A percentile compares a stretch with the other conserved stretches of the same genome.
These are phyloP conservation scores for Arachnopeziza araneosa DNA, from an alignment of 2,329 filamentous ascomycete genomes.

Conservation along the genomic window DNA sequence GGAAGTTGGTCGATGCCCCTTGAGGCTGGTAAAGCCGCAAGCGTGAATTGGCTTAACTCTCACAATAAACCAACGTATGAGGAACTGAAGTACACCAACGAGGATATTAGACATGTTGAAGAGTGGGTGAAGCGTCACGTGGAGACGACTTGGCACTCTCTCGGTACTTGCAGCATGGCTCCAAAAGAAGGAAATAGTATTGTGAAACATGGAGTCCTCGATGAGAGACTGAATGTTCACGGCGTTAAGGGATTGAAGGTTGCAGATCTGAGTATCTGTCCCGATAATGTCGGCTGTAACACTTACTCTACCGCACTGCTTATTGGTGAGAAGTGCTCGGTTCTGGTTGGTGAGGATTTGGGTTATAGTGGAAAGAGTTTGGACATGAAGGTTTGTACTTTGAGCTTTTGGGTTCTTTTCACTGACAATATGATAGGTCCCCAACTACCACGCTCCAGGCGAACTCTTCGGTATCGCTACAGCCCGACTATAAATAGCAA, in stretches of 20 bases:
- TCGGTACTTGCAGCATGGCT: constrained; percentile 41
- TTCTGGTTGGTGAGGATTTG: constrained; percentile 36
- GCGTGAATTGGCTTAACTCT: constrained; percentile 49
- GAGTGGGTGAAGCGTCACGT: constrained; percentile 57
- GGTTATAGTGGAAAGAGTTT: constrained; percentile 53
- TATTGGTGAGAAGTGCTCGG: constrained; percentile 37
- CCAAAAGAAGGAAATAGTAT: constrained; percentile 58
- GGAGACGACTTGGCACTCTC: constrained; percentile 35
- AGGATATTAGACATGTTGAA: constrained; percentile 45
- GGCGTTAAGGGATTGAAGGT: constrained; percentile 38
- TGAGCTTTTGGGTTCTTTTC: no score
- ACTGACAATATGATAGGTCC: constrained; percentile 32
- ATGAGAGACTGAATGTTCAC: constrained; percentile 35
- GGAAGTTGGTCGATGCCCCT: constrained; percentile 61
- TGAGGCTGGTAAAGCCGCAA: constrained; percentile 43
- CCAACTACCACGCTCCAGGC: constrained; percentile 53
- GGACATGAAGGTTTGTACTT: constrained; percentile 63
- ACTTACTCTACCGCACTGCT: constrained; percentile 41
- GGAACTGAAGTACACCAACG: constrained; percentile 59
- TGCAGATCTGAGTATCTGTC: constrained; percentile 35
- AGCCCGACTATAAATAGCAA: not conserved
- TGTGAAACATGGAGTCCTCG: constrained; percentile 49
- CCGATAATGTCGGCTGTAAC: constrained; percentile 38
- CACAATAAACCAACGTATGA: constrained; percentile 44
- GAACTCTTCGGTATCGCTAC: constrained; percentile 30